Evolutionary conservation across 2,329 filamentous ascomycete genomes (phyloP), one percentile per base, ranked within the genome.

Genomic region (Pseudogymnoascus sp.): DNA sequence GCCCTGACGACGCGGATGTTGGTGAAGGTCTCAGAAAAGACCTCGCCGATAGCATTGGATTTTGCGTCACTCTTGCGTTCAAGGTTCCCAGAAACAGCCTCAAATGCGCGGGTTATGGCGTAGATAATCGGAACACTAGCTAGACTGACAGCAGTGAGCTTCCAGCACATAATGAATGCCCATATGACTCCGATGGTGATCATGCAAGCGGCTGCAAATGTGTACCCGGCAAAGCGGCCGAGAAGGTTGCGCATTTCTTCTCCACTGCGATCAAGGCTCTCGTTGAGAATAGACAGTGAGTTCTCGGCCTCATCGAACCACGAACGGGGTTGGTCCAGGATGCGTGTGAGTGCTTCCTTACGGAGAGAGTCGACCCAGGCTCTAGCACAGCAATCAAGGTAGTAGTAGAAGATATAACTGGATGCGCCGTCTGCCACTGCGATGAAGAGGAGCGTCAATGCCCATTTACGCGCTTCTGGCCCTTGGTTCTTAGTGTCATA

Each of bases 191-290:
- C 86, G n/a, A 88, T 82, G 0, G 77, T 64, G 16, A 90, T 80
- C 81, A 96, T 93, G 61, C 85, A 75, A 0, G 79, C 71, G 3
- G 89, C 86, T 8, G 88, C 83, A 12, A 93, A 79, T 0, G 88
- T 74, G 62, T 89, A 84, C 1, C 89, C 88, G 0, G 87, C 80
- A 70, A 96, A 96, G 1, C 89, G 84, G 1, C 90, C 89, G 0
- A 96, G 80, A 0, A 97, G 77, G 68, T 90, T 92, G 7, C 90
- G 84, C 84, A 95, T 93, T 72, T 96, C 91, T 72, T 97, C 92
- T 0, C 88, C 89, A 69, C 91, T 90, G 14, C 88, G 83, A 70
- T 96, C 91, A 0, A 97, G 81, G 51, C 83, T 88, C 65, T 90
- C 86, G 0, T 81, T 85, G 45, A 97, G 80, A 1, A 81, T 79